A percentile compares a stretch with the other conserved stretches of the same genome.
Evolutionary conservation across 768 basidiomycete species (phyloP).

Genomic region (Tulasnella sp.): DNA sequence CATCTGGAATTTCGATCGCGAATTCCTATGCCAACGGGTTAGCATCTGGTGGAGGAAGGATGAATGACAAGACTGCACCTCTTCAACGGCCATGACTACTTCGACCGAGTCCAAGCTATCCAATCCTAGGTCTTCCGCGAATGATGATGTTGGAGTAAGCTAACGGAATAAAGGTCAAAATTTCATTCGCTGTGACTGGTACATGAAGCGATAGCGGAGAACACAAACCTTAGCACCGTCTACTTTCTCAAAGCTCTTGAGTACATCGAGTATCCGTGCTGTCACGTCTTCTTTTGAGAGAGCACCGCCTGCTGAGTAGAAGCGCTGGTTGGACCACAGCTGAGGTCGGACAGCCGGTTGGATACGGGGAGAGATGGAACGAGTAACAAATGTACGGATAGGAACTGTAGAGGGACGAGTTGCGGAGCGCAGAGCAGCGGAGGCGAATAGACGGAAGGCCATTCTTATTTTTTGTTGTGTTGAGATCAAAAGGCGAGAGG

Average conservation of each 20-base stretch:
- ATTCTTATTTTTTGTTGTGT: neutral
- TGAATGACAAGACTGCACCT: constrained; percentile 39
- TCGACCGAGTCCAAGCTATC: constrained; percentile 97
- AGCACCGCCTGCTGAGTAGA: constrained; percentile 58
- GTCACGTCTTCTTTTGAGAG: constrained; percentile 63
- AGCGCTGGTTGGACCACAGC: constrained; percentile 3
- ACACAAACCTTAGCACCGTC: constrained; percentile 58
- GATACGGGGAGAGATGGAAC: neutral
- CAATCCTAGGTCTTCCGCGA: constrained; percentile 76
- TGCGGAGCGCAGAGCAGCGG: constrained; percentile 6
- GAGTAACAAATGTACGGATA: neutral
- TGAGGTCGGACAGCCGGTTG: neutral
- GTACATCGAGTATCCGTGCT: constrained; percentile 66
- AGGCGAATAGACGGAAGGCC: constrained; percentile 14
- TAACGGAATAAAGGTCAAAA: constrained; percentile 30
- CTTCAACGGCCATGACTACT: constrained; percentile 98
- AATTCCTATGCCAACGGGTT: constrained; percentile 62
- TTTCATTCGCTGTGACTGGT: neutral
- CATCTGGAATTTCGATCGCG: constrained; percentile 94
- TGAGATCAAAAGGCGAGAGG: neutral
- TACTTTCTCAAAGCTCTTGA: constrained; percentile 87
- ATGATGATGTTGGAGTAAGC: constrained; percentile 59
- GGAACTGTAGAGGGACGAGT: neutral
- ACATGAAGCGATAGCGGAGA: neutral
- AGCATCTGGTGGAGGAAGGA: neutral